phyloP scores from a whole-genome alignment of 2,329 filamentous ascomycete genomes.

The Karstenula rhodostoma region DNA sequence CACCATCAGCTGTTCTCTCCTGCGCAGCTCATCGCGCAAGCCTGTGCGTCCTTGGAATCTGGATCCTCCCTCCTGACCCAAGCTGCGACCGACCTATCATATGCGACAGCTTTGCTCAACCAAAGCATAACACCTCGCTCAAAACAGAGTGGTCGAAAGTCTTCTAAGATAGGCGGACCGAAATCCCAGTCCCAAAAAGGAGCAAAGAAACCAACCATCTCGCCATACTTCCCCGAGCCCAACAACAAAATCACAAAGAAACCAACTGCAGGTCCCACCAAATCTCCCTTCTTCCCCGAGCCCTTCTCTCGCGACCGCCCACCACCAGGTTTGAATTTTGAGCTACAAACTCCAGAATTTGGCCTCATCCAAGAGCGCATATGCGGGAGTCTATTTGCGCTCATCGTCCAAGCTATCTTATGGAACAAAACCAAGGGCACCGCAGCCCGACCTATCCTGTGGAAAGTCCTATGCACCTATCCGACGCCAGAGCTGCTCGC shows the following conservation, averaged over 20 bases:
- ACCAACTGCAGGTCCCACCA: slow-evolving; percentile 1
- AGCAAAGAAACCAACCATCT: slow-evolving; percentile 1
- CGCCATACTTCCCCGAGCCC: slow-evolving; percentile 9
- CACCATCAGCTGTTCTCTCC: not conserved
- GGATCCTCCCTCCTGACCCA: not conserved
- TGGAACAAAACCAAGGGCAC: slow-evolving; percentile 81
- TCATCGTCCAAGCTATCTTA: slow-evolving; percentile 84
- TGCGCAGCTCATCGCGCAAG: slow-evolving; percentile 4
- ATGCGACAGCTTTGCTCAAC: slow-evolving; percentile 2
- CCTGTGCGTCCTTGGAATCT: slow-evolving; percentile 9
- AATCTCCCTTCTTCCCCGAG: slow-evolving; percentile 21
- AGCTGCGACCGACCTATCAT: slow-evolving; percentile 11
- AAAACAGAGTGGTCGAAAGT: not conserved
- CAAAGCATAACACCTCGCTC: not conserved
- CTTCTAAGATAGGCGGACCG: not conserved
- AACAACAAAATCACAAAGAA: slow-evolving; percentile 4
- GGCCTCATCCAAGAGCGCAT: slow-evolving; percentile 87
- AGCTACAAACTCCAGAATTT: slow-evolving; percentile 57
- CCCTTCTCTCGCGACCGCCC: slow-evolving; percentile 24
- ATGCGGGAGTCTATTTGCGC: slow-evolving; percentile 75
- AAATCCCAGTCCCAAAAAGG: not conserved
- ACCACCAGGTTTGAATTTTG: slow-evolving; percentile 31
- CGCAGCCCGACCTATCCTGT: slow-evolving; percentile 78
- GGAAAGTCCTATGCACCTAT: slow-evolving; percentile 71
- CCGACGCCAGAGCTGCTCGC: slow-evolving; percentile 72